These are phyloP conservation scores for Mollisia scopiformis DNA, from an alignment of 2,329 filamentous ascomycete species.

Conservation along the genomic window DNA sequence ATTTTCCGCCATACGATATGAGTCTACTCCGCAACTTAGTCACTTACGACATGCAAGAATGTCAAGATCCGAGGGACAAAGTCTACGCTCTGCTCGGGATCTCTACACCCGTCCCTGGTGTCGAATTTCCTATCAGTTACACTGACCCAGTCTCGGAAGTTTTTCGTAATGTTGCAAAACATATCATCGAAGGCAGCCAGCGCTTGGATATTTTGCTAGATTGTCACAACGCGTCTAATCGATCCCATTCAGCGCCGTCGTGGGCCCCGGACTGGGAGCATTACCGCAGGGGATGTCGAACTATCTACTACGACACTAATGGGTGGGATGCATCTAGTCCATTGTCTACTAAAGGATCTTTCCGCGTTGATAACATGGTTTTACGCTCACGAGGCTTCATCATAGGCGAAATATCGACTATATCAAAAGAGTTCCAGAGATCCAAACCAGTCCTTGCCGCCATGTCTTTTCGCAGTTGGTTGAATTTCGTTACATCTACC, in stretches of 20 bases:
- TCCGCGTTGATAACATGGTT: neutral
- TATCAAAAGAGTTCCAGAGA: neutral
- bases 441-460: neutral
- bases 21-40: neutral
- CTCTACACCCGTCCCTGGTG: neutral
- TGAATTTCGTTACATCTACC: neutral
- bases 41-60: neutral
- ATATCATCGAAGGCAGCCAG: neutral
- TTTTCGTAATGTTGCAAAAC: slow-evolving; percentile 6
- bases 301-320: neutral
- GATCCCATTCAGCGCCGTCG: neutral
- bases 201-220: slow-evolving; percentile 2
- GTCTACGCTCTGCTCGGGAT: slow-evolving; percentile 8
- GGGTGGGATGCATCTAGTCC: neutral
- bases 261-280: slow-evolving; percentile 8
- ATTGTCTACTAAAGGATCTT: neutral
- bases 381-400: neutral
- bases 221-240: neutral
- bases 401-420: neutral
- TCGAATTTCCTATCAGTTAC: slow-evolving; percentile 2
- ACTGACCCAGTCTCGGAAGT: neutral
- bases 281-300: neutral
- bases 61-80: slow-evolving; percentile 7
- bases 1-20: neutral
- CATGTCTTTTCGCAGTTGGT: neutral